These are phyloP conservation scores for Capronia epimyces DNA, from an alignment of 2,329 filamentous ascomycete genomes.

Conservation along the genomic window DNA sequence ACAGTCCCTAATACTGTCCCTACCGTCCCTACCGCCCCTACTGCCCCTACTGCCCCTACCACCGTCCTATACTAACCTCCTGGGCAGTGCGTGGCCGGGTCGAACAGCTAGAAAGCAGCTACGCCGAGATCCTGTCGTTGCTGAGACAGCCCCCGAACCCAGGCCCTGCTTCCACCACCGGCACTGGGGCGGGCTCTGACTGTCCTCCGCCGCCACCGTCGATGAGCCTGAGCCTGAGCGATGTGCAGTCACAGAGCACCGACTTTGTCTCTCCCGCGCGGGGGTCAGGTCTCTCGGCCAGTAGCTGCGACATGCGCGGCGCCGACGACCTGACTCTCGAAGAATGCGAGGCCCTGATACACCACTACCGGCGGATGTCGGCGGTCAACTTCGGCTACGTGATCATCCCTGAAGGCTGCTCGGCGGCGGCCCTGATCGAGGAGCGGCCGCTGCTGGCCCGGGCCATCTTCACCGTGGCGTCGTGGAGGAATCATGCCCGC, in stretches of 20 bases:
- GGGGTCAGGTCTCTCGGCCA: too few relatives aligned
- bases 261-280: background rate
- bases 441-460: constrained; percentile 17
- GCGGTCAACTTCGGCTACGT: constrained; percentile 9
- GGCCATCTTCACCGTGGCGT: constrained; percentile 12
- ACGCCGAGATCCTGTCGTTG: constrained; percentile 16
- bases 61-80: background rate
- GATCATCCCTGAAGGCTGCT: constrained; percentile 12
- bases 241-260: background rate
- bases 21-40: background rate
- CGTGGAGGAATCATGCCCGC: constrained; percentile 11
- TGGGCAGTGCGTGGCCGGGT: constrained; percentile 15
- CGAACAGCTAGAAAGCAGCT: constrained; percentile 18
- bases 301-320: too few relatives aligned
- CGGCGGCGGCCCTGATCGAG: constrained; percentile 7
- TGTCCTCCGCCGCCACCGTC: constrained; percentile 1
- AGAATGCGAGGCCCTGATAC: constrained; percentile 16
- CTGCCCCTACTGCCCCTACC: too few relatives aligned
- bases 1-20: background rate
- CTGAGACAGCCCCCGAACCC: constrained; percentile 8
- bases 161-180: background rate
- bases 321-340: constrained; percentile 6
- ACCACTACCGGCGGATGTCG: constrained; percentile 16
- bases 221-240: too few relatives aligned
- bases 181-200: background rate